Evolutionary conservation across 2,329 filamentous ascomycete genomes (phyloP).

Genomic region (Cytospora leucostoma): DNA sequence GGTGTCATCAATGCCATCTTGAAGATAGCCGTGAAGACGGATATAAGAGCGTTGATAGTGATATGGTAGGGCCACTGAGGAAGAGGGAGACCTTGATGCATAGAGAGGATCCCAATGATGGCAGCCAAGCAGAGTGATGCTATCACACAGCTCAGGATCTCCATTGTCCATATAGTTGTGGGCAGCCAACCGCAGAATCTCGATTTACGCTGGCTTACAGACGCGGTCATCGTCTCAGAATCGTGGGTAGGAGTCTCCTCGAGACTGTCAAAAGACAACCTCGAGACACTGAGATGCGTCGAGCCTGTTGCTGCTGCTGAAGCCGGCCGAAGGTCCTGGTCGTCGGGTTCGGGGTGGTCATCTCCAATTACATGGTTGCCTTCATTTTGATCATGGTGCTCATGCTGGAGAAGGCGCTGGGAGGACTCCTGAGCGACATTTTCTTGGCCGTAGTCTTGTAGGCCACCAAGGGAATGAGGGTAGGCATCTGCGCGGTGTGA

Average conservation of each 20-base stretch:
- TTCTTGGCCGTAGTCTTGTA: background rate
- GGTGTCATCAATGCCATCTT: slow-evolving; percentile 2
- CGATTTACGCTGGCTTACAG: background rate
- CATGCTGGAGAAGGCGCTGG: background rate
- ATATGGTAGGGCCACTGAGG: slow-evolving; percentile 2
- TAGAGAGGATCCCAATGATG: background rate
- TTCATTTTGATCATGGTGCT: background rate
- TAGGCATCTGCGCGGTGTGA: background rate
- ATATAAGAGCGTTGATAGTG: slow-evolving; percentile 7
- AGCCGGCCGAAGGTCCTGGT: background rate
- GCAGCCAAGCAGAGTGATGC: background rate
- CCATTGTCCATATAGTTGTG: background rate
- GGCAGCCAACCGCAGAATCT: background rate
- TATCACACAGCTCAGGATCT: background rate
- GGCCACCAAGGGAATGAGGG: background rate
- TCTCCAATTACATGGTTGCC: background rate
- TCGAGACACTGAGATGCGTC: background rate
- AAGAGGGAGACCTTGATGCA: background rate
- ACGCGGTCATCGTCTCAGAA: background rate
- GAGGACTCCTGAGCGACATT: background rate
- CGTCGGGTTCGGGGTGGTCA: background rate
- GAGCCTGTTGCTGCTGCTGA: background rate
- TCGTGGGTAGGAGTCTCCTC: background rate
- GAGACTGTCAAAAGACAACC: background rate
- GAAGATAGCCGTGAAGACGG: slow-evolving; percentile 1